Percentiles rank a stretch among this genome's conserved stretches.
Conservation (phyloP, 2,329 filamentous ascomycete genomes). For the Aspergillus clavatus region DNA sequence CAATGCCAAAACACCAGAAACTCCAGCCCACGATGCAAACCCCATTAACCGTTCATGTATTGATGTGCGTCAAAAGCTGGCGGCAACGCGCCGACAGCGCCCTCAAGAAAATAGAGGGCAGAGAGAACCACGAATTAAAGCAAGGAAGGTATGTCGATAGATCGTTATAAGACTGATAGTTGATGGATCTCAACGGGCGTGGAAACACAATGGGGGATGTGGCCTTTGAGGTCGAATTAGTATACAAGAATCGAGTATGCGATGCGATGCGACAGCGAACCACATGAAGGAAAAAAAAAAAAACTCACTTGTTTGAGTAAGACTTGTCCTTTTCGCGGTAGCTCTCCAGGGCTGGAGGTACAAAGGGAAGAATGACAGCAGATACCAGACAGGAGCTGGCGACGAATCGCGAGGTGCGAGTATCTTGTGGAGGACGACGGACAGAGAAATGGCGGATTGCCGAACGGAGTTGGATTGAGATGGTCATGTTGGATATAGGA, state of each 20-base stretch:
- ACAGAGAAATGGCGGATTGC: slow-evolving; percentile 44
- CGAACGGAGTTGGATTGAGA: slow-evolving; percentile 26
- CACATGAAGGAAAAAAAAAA: background rate
- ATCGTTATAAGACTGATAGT: slow-evolving; percentile 1
- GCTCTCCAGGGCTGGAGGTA: slow-evolving; percentile 45
- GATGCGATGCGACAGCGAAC: too few species aligned
- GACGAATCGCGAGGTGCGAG: slow-evolving; percentile 37
- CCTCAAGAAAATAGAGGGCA: background rate
- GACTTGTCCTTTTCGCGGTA: slow-evolving; percentile 38
- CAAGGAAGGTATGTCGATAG: background rate
- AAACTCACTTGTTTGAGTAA: slow-evolving; percentile 36
- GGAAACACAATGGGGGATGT: slow-evolving; percentile 41
- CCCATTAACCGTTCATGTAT: background rate
- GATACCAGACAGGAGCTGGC: slow-evolving; percentile 40
- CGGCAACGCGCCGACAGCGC: background rate
- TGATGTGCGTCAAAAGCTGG: background rate
- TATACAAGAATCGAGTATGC: slow-evolving; percentile 2
- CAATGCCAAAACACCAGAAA: background rate
- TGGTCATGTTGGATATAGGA: slow-evolving; percentile 7
- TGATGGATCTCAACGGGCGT: slow-evolving; percentile 29
- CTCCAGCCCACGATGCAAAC: background rate
- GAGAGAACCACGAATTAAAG: background rate
- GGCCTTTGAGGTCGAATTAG: slow-evolving; percentile 19
- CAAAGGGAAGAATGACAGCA: slow-evolving; percentile 43
- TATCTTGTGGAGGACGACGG: slow-evolving; percentile 37